These are phyloP conservation scores for Trichomonas tenax DNA, from an alignment of 208 protist genomes.

Conservation along the genomic window DNA sequence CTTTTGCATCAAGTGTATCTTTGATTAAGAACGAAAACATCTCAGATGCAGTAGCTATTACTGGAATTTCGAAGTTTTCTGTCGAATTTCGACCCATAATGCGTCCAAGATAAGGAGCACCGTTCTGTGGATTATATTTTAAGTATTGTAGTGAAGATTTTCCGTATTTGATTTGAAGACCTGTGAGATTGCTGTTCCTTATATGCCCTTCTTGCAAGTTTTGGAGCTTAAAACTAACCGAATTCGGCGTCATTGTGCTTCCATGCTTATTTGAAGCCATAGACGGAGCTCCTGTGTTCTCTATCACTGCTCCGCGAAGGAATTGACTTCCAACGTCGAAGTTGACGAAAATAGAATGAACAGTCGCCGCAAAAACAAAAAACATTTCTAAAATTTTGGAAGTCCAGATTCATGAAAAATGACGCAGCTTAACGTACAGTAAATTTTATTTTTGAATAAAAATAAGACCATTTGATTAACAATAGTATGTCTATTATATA, in stretches of 20 bases:
- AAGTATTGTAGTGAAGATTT: not conserved
- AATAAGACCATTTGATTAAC: too few species aligned
- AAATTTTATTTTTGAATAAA: too few species aligned
- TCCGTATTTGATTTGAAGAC: not conserved
- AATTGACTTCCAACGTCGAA: not conserved
- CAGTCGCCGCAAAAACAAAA: not conserved
- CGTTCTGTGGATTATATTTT: not conserved
- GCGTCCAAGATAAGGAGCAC: not conserved
- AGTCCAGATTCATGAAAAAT: too few species aligned
- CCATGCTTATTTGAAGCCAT: not conserved
- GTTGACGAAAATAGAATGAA: not conserved
- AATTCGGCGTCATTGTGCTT: not conserved
- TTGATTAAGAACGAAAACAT: not conserved
- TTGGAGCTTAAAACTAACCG: not conserved
- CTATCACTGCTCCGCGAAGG: not conserved
- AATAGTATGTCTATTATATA: too few species aligned
- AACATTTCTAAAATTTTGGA: not conserved
- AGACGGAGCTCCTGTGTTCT: not conserved
- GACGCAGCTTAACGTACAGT: too few species aligned
- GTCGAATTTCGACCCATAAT: not conserved
- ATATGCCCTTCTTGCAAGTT: not conserved
- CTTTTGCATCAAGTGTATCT: not conserved
- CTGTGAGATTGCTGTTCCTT: not conserved
- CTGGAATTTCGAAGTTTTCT: not conserved
- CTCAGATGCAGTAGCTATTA: not conserved